Evolutionary conservation across 352 stramenopile species (phyloP), one percentile per base, ranked within the genome.

Genomic region (Phytopythium aichiense): DNA sequence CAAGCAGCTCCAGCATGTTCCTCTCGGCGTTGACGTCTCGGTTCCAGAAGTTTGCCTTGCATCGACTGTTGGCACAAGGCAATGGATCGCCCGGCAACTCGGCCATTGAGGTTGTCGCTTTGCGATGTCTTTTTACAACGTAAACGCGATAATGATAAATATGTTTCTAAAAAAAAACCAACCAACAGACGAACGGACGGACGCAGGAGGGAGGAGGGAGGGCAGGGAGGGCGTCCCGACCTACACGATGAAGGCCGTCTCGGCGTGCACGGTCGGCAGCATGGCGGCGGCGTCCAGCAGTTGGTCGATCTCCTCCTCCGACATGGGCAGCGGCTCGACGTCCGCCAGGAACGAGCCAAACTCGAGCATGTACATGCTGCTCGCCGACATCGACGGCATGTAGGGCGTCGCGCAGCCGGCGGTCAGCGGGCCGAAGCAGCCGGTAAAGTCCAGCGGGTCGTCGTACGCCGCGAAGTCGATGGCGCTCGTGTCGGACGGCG

Each of bases 301-400:
- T 13, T 73, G 63, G 61, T 80, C 69, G 50, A 80, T 77, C 45
- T 80, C 72, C 53, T 77, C 72, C 56, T 73, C 69, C 1, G 66
- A 75, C 69, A 80, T 75, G 23, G 67, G 67, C 33, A 77, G 60
- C 18, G 66, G 69, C 55, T 80, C 72, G 18, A 73, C 68, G 64
- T 75, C 67, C 30, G 45, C 65, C 31, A 71, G 58, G 54, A 68
- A 56, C 4, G 67, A 49, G 57, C 63, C 63, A 25, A 65, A 56
- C 56, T 69, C 66, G 18, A 48, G 31, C 30, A 50, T 28, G 43
- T 50, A 11, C 43, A 30, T 50, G 43, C n/a, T 30, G 43, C 20
- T 18, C 2, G 43, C 43, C 2, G 46, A 22, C 8, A 11, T 30
- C 22, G 43, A 8, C 2, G 5, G 22, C 46, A 52, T 22, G 65